These are phyloP conservation scores for Aotearoamyces nothofagi DNA, from an alignment of 2,329 filamentous ascomycete genomes.

Conservation along the genomic window DNA sequence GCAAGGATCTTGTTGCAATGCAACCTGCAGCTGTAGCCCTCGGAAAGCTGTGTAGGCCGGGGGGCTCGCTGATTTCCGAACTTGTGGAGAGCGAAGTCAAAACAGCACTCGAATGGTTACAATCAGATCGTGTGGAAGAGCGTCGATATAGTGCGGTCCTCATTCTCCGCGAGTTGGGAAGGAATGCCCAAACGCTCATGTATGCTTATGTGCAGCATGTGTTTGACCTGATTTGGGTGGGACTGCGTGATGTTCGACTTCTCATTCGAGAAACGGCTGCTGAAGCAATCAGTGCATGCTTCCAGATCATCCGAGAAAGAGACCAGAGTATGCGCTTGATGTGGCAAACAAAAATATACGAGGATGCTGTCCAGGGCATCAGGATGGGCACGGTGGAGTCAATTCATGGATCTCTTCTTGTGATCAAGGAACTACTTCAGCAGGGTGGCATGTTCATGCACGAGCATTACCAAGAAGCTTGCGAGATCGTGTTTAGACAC, in stretches of 20 bases:
- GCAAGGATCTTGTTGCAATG: slow-evolving; percentile 85
- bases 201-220: slow-evolving; percentile 93
- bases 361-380: slow-evolving; percentile 68
- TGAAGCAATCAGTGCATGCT: slow-evolving; percentile 86
- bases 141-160: slow-evolving; percentile 86
- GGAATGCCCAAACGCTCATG: slow-evolving; percentile 87
- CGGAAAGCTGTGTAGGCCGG: slow-evolving; percentile 80
- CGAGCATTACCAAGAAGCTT: slow-evolving; percentile 78
- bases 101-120: slow-evolving; percentile 89
- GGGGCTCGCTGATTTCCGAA: slow-evolving; percentile 86
- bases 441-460: slow-evolving; percentile 99
- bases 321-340: slow-evolving; percentile 75
- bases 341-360: slow-evolving; percentile 85
- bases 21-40: slow-evolving; percentile 77
- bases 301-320: slow-evolving; percentile 87
- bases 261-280: slow-evolving; percentile 86
- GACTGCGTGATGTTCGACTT: slow-evolving; percentile 75
- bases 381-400: slow-evolving; percentile 70
- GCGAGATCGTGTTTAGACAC: slow-evolving; percentile 81
- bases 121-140: slow-evolving; percentile 87
- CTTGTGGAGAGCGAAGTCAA: slow-evolving; percentile 95
- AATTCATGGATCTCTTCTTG: slow-evolving; percentile 85
- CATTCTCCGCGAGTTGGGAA: slow-evolving; percentile 76
- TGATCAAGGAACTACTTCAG: slow-evolving; percentile 81
- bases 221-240: slow-evolving; percentile 93